Evolutionary conservation across 495 filamentous ascomycete genomes (phyloP).

Genomic region (Tuber aestivum): DNA sequence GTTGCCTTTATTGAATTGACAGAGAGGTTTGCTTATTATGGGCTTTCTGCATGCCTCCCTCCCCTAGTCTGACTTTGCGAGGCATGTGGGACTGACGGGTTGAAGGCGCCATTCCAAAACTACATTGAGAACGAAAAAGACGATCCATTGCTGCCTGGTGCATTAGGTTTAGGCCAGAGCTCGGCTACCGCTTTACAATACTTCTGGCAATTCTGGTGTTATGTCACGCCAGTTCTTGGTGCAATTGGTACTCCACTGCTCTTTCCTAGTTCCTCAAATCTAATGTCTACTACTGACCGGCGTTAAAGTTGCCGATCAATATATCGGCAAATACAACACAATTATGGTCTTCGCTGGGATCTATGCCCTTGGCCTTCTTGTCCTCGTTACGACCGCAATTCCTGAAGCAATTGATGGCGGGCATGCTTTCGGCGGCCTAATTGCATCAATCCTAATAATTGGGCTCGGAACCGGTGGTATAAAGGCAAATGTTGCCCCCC

Average conservation of each 20-base stretch:
- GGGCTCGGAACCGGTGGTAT: slow-evolving; percentile 61
- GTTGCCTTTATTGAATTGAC: slow-evolving; percentile 70
- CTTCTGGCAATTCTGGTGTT: slow-evolving; percentile 60
- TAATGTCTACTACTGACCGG: slow-evolving; percentile 41
- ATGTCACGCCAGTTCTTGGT: slow-evolving; percentile 60
- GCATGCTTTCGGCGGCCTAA: slow-evolving; percentile 52
- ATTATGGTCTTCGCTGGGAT: slow-evolving; percentile 55
- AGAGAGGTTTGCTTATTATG: slow-evolving; percentile 77
- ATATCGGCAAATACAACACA: slow-evolving; percentile 65
- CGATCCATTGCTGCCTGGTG: slow-evolving; percentile 41
- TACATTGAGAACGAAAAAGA: slow-evolving; percentile 45
- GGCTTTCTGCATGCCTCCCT: slow-evolving; percentile 30
- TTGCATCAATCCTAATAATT: slow-evolving; percentile 59
- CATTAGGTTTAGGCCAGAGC: slow-evolving; percentile 46
- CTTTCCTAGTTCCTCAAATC: slow-evolving; percentile 43
- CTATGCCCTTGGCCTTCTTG: slow-evolving; percentile 60
- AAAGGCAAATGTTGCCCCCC: slow-evolving; percentile 59
- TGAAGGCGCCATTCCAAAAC: slow-evolving; percentile 45
- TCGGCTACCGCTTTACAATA: slow-evolving; percentile 51
- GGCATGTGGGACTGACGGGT: slow-evolving; percentile 4
- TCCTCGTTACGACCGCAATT: slow-evolving; percentile 58
- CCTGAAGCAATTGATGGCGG: slow-evolving; percentile 56
- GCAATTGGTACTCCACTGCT: slow-evolving; percentile 5
- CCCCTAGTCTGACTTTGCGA: neutral
- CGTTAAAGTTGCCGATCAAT: slow-evolving; percentile 57